phyloP scores from a whole-genome alignment of 2,329 filamentous ascomycete genomes.

The Neonectria hederae region DNA sequence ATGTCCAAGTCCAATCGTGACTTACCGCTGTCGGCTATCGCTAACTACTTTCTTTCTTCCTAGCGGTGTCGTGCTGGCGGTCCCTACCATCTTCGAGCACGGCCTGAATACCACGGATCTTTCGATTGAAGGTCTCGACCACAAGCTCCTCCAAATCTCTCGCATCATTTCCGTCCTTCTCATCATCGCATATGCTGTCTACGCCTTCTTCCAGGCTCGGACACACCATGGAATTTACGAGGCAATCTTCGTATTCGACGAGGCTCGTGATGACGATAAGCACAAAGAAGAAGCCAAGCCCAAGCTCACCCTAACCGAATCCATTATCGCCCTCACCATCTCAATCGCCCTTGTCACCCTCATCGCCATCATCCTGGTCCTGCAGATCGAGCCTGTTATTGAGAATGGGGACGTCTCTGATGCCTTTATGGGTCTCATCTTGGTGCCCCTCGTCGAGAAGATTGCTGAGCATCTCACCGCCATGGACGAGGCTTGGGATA shows the following conservation, averaged over 20 bases:
- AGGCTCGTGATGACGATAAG: constrained; percentile 71
- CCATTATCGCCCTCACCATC: constrained; percentile 69
- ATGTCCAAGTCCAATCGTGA: constrained; percentile 52
- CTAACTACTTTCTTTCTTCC: constrained; percentile 33
- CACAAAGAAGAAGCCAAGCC: constrained; percentile 67
- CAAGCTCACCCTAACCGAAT: constrained; percentile 81
- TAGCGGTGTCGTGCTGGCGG: constrained; percentile 50
- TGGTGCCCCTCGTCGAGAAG: constrained; percentile 86
- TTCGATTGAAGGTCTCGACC: constrained; percentile 52
- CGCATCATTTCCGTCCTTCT: constrained; percentile 76
- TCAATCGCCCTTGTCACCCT: constrained; percentile 76
- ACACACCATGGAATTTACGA: constrained; percentile 82
- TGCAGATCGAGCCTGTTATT: constrained; percentile 72
- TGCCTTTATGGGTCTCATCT: constrained; percentile 73
- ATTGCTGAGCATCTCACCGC: constrained; percentile 86
- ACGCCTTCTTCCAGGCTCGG: constrained; percentile 77
- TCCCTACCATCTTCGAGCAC: constrained; percentile 66
- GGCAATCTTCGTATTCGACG: constrained; percentile 76
- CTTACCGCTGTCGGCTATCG: constrained; percentile 14
- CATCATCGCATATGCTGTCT: constrained; percentile 73
- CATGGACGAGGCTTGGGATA: constrained; percentile 84
- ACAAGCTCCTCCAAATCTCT: constrained; percentile 71
- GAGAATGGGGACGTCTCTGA: constrained; percentile 57
- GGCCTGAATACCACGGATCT: constrained; percentile 48
- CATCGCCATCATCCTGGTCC: constrained; percentile 77